A percentile compares a stretch with the other conserved stretches of the same genome.
phyloP scores from a whole-genome alignment of 2,329 filamentous ascomycete genomes.

The Verticillium nonalfalfae region DNA sequence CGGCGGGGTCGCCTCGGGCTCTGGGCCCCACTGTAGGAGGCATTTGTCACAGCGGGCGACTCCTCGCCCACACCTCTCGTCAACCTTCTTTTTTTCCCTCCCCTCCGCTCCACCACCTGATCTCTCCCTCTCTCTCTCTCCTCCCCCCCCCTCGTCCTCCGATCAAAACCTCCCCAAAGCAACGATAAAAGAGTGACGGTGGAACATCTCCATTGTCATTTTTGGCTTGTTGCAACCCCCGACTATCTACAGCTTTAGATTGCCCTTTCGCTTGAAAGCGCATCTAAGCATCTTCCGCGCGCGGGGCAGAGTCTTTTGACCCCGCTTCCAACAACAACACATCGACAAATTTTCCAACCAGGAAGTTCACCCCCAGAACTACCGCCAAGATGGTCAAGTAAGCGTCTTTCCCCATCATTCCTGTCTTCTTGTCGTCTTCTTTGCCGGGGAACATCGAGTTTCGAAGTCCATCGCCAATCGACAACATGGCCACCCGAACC shows the following conservation, averaged over 20 bases:
- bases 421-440: slow-evolving; percentile 1
- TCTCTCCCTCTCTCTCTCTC: slow-evolving; percentile 5
- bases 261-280: slow-evolving; percentile 8
- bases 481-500: too few relatives aligned
- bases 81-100: slow-evolving; percentile 12
- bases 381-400: slow-evolving; percentile 99
- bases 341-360: slow-evolving; percentile 19
- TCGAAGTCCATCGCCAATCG: too few relatives aligned
- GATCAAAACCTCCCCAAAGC: slow-evolving; percentile 15
- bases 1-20: background rate
- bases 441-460: too few relatives aligned
- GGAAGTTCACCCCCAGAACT: slow-evolving; percentile 43
- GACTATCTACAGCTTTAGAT: slow-evolving; percentile 3
- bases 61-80: slow-evolving; percentile 4
- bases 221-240: slow-evolving; percentile 23
- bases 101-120: slow-evolving; percentile 3
- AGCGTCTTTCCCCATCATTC: slow-evolving; percentile 38
- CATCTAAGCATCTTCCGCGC: slow-evolving; percentile 5
- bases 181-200: slow-evolving; percentile 33
- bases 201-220: slow-evolving; percentile 30
- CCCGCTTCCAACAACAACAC: slow-evolving; percentile 30
- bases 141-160: slow-evolving; percentile 6
- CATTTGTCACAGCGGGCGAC: slow-evolving; percentile 6
- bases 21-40: background rate
- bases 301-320: slow-evolving; percentile 26